A percentile compares a stretch with the other conserved stretches of the same genome.
Conservation (phyloP, 352 stramenopile genomes). For the Phytophthora lateralis region DNA sequence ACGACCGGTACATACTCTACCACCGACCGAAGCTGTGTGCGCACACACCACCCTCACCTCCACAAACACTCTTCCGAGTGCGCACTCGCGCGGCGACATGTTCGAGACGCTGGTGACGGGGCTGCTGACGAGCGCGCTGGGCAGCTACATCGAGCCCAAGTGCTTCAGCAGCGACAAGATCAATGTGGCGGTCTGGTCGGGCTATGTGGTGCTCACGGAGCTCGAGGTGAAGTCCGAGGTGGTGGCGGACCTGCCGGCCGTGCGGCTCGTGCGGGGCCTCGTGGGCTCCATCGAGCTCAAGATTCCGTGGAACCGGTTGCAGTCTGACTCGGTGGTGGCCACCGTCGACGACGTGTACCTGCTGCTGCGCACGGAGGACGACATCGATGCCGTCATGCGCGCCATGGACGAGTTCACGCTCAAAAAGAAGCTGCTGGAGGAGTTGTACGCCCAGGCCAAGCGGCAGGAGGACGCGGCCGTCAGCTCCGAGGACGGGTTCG, state of each 20-base stretch:
- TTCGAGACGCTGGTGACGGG: slow-evolving; percentile 89
- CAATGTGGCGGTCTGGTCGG: slow-evolving; percentile 87
- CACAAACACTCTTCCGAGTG: slow-evolving; percentile 8
- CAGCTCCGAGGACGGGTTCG: slow-evolving; percentile 64
- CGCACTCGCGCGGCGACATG: slow-evolving; percentile 42
- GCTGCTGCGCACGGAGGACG: slow-evolving; percentile 77
- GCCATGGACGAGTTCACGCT: slow-evolving; percentile 81
- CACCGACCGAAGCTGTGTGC: not conserved
- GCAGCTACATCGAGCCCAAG: slow-evolving; percentile 86
- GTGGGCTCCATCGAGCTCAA: slow-evolving; percentile 89
- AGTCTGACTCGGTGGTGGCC: slow-evolving; percentile 87
- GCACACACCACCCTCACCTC: not conserved
- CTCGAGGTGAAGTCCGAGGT: slow-evolving; percentile 84
- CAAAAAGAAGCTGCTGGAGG: slow-evolving; percentile 86
- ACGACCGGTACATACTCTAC: not conserved
- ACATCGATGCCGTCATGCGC: slow-evolving; percentile 78
- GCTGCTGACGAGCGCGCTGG: slow-evolving; percentile 84
- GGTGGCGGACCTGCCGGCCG: slow-evolving; percentile 59
- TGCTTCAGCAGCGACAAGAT: slow-evolving; percentile 92
- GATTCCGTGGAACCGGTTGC: slow-evolving; percentile 90
- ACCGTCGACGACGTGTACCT: slow-evolving; percentile 90
- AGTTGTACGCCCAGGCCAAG: slow-evolving; percentile 78
- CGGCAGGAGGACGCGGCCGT: slow-evolving; percentile 50
- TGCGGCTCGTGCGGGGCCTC: slow-evolving; percentile 79
- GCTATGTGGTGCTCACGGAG: slow-evolving; percentile 83